Percentiles rank a stretch among this genome's conserved stretches.
Conservation (phyloP, 768 basidiomycete genomes). For the Paxillus ammoniavirescens region DNA sequence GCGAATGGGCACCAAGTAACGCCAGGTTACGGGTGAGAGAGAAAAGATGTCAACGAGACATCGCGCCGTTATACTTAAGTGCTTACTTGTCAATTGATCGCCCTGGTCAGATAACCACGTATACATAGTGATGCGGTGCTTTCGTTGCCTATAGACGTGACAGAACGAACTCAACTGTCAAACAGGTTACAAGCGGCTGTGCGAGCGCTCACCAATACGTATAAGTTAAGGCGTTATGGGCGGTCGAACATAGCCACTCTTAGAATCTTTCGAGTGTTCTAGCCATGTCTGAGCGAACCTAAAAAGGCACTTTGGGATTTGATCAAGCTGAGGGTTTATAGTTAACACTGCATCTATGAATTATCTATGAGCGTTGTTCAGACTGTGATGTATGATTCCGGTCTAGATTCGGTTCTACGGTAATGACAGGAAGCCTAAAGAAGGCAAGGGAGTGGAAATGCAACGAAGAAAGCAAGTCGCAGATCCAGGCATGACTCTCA, state of each 20-base stretch:
- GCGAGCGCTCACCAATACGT: too few species aligned
- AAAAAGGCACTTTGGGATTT: too few species aligned
- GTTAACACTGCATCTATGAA: too few species aligned
- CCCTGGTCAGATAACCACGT: background rate
- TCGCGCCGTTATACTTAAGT: background rate
- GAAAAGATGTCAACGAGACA: background rate
- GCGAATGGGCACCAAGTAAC: constrained; percentile 1
- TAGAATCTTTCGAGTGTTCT: too few species aligned
- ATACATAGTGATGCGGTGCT: too few species aligned
- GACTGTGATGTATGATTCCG: background rate
- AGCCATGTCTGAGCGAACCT: too few species aligned
- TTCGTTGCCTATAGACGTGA: too few species aligned
- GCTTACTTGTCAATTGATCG: background rate
- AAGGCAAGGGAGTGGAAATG: background rate
- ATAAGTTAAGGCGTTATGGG: too few species aligned
- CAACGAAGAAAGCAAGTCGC: background rate
- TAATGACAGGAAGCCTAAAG: background rate
- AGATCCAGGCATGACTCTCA: background rate
- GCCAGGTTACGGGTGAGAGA: background rate
- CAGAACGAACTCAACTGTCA: too few species aligned
- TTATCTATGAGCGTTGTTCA: background rate
- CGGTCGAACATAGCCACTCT: too few species aligned
- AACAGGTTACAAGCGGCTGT: too few species aligned
- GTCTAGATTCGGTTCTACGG: background rate
- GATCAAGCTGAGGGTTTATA: too few species aligned